Percentiles rank a stretch among this genome's conserved stretches.
These are phyloP conservation scores for Septoria petroselini DNA, from an alignment of 2,329 filamentous ascomycete genomes.

Conservation along the genomic window DNA sequence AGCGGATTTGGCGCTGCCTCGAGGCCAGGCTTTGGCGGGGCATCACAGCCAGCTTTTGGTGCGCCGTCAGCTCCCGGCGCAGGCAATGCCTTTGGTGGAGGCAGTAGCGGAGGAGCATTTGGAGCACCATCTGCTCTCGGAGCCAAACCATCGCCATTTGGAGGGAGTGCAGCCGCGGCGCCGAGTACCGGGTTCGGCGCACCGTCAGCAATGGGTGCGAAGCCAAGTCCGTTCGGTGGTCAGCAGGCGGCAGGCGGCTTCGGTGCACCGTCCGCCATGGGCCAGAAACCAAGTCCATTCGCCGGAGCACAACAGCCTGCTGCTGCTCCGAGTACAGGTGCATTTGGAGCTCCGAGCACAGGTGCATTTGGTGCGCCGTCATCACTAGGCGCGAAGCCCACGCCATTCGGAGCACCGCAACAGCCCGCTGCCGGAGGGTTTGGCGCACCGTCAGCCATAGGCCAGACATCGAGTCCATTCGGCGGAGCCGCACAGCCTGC, in stretches of 20 bases:
- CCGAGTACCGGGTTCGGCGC: slow-evolving; percentile 27
- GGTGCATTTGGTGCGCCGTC: slow-evolving; percentile 28
- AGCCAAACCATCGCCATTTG: slow-evolving; percentile 8
- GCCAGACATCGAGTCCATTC: slow-evolving; percentile 24
- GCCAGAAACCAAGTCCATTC: slow-evolving; percentile 24
- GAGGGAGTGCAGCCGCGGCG: not conserved
- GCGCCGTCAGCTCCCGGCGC: slow-evolving; percentile 14
- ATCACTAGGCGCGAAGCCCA: slow-evolving; percentile 38
- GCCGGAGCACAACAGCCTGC: slow-evolving; percentile 21
- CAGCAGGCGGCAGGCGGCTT: slow-evolving; percentile 21
- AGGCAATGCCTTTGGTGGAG: not conserved
- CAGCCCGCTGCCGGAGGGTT: slow-evolving; percentile 18
- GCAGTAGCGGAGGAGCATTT: slow-evolving; percentile 36
- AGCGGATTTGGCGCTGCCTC: slow-evolving; percentile 14
- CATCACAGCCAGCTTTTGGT: slow-evolving; percentile 19
- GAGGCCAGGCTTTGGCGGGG: slow-evolving; percentile 12
- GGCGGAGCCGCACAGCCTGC: slow-evolving; percentile 20
- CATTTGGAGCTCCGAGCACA: slow-evolving; percentile 7
- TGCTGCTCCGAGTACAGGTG: slow-evolving; percentile 34
- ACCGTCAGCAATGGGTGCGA: slow-evolving; percentile 40
- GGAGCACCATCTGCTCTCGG: slow-evolving; percentile 27
- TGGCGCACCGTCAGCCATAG: slow-evolving; percentile 26
- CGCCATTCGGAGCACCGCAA: slow-evolving; percentile 17
- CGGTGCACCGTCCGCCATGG: slow-evolving; percentile 26
- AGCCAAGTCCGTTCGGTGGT: slow-evolving; percentile 15